phyloP scores from a whole-genome alignment of 768 basidiomycete genomes.

The Tylopilus plumbeoviolaceoides region DNA sequence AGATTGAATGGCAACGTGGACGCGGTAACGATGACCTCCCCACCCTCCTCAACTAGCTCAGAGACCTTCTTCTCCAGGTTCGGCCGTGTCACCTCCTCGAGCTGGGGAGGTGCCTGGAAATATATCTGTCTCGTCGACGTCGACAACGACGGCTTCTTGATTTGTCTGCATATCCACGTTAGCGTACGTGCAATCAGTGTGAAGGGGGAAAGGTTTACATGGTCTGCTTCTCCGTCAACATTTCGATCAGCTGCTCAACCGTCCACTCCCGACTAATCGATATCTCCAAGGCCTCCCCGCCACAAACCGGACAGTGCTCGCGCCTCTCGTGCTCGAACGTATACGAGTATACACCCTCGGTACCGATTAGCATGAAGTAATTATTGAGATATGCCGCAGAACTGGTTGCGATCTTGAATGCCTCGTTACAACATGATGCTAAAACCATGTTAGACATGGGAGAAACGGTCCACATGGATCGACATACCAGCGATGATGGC shows the following conservation, averaged over 20 bases:
- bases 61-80: constrained; percentile 85
- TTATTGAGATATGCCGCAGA: constrained; percentile 94
- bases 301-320: constrained; percentile 94
- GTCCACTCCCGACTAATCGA: constrained; percentile 67
- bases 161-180: constrained; percentile 60
- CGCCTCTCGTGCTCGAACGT: constrained; percentile 95
- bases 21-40: constrained; percentile 87
- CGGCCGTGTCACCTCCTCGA: constrained; percentile 84
- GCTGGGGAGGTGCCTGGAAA: constrained; percentile 88
- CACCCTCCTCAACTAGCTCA: constrained; percentile 74
- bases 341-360: constrained; percentile 93
- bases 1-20: constrained; percentile 83
- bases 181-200: not conserved
- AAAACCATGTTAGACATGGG: constrained; percentile 6
- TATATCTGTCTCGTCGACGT: constrained; percentile 75
- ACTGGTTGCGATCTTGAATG: constrained; percentile 96
- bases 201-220: constrained; percentile 54
- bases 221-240: constrained; percentile 81
- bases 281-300: constrained; percentile 81
- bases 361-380: constrained; percentile 98
- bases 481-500: constrained; percentile 89
- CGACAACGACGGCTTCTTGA: constrained; percentile 93
- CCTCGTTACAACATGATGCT: constrained; percentile 98
- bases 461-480: not conserved
- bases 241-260: constrained; percentile 84